Conservation (phyloP, 257 asterid genomes). For the Coffea eugenioides region DNA sequence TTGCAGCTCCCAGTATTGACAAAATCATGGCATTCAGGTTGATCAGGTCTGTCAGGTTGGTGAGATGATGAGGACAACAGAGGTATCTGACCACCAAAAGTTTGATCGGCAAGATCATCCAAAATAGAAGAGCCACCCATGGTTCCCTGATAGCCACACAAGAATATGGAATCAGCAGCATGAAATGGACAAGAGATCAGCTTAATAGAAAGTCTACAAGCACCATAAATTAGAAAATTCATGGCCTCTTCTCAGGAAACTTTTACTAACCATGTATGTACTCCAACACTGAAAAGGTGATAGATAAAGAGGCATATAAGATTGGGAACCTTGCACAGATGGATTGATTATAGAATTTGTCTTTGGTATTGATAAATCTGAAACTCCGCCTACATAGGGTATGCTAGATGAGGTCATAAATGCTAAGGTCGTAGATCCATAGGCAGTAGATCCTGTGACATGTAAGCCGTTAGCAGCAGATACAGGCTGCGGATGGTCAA, state of each 20-base stretch:
- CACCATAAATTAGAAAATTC: neutral
- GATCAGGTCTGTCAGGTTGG: constrained; percentile 71
- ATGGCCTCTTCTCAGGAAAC: neutral
- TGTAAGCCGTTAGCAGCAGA: constrained; percentile 38
- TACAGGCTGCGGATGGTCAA: constrained; percentile 65
- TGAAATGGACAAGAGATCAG: neutral
- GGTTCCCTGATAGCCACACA: constrained; percentile 17
- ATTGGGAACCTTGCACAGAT: constrained; percentile 46
- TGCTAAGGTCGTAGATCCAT: constrained; percentile 10
- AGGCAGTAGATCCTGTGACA: neutral
- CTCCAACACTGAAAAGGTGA: constrained; percentile 64
- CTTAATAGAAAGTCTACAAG: neutral
- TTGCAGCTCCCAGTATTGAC: constrained; percentile 61
- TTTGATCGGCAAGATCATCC: constrained; percentile 10
- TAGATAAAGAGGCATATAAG: constrained; percentile 47
- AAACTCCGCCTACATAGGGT: constrained; percentile 13
- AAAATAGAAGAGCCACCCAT: constrained; percentile 11
- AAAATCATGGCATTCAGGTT: constrained; percentile 66
- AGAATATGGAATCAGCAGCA: neutral
- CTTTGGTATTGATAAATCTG: constrained; percentile 29
- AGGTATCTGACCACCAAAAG: constrained; percentile 9
- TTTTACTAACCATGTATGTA: constrained; percentile 51
- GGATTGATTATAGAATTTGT: constrained; percentile 40
- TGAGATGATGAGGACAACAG: constrained; percentile 22
- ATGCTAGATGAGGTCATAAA: constrained; percentile 5